Evolutionary conservation across 2,329 filamentous ascomycete species (phyloP).

Genomic region (Sporothrix sp.): DNA sequence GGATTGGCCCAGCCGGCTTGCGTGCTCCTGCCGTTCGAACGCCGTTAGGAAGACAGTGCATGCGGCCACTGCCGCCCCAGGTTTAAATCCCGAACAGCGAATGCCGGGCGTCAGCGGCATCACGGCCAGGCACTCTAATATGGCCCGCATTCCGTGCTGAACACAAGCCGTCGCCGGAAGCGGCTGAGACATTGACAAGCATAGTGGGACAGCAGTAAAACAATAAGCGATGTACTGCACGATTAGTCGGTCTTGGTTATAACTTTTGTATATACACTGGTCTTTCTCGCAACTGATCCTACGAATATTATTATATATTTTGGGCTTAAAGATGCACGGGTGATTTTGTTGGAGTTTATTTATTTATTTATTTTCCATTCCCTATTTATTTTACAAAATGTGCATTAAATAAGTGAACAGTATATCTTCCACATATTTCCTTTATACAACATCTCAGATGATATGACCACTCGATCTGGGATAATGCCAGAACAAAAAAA

Average conservation of each 20-base stretch:
- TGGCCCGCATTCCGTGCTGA: too few relatives aligned
- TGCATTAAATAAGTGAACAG: too few relatives aligned
- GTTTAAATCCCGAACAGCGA: constrained; percentile 12
- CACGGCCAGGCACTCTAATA: neutral
- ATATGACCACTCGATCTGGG: neutral
- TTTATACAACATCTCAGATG: neutral
- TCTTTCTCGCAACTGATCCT: too few relatives aligned
- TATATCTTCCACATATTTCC: neutral
- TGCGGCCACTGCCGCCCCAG: neutral
- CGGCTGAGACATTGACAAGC: constrained; percentile 2
- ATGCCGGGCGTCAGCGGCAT: neutral
- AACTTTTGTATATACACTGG: neutral
- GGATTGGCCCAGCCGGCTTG: neutral
- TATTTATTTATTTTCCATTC: too few relatives aligned
- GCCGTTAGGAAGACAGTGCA: too few relatives aligned
- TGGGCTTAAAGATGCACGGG: too few relatives aligned
- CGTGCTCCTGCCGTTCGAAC: too few relatives aligned
- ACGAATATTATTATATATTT: too few relatives aligned
- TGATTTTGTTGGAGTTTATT: too few relatives aligned
- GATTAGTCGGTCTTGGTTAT: neutral
- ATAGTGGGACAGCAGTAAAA: neutral
- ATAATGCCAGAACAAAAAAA: too few relatives aligned
- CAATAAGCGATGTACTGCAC: too few relatives aligned
- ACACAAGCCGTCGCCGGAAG: constrained; percentile 3
- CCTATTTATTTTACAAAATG: too few relatives aligned